A percentile compares a stretch with the other conserved stretches of the same genome.
Conservation (phyloP, 768 basidiomycete genomes). For the Termitomyces sp. region DNA sequence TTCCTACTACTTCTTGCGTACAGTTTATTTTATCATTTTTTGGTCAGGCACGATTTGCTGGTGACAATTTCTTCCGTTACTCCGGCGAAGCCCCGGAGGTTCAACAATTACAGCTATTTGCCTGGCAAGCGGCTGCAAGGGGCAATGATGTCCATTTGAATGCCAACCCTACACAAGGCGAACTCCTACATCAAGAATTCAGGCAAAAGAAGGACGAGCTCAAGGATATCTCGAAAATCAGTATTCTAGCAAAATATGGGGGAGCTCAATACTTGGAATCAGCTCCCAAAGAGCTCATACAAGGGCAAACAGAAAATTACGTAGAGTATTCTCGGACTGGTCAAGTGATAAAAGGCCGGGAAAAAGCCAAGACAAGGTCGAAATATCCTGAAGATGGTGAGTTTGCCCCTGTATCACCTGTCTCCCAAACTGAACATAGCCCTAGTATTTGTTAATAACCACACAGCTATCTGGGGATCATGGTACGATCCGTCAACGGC, state of each 20-base stretch:
- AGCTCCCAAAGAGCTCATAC: conserved; percentile 87
- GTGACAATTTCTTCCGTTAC: conserved; percentile 91
- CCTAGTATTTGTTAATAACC: conserved; percentile 85
- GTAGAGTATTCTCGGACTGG: conserved; percentile 95
- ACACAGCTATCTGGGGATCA: conserved; percentile 96
- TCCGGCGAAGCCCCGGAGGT: conserved; percentile 93
- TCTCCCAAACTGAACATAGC: conserved; percentile 3
- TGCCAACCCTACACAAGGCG: conserved; percentile 94
- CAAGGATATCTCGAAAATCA: conserved; percentile 82
- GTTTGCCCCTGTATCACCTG: conserved; percentile 19
- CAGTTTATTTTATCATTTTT: conserved; percentile 3
- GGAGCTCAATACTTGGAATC: conserved; percentile 88
- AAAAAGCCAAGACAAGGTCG: conserved; percentile 78
- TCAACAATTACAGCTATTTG: conserved; percentile 90
- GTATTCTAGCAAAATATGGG: conserved; percentile 90
- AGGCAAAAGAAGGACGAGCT: conserved; percentile 88
- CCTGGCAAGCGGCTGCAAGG: conserved; percentile 90
- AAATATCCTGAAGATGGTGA: conserved; percentile 97
- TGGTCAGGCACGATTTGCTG: conserved; percentile 78
- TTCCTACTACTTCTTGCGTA: conserved; percentile 3
- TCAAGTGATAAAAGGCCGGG: conserved; percentile 85
- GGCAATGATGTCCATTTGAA: conserved; percentile 96
- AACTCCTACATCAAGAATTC: conserved; percentile 88
- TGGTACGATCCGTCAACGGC: conserved; percentile 73
- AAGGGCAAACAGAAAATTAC: conserved; percentile 95